Evolutionary conservation across 352 stramenopile species (phyloP).

Genomic region (Phytopythium helicoides): DNA sequence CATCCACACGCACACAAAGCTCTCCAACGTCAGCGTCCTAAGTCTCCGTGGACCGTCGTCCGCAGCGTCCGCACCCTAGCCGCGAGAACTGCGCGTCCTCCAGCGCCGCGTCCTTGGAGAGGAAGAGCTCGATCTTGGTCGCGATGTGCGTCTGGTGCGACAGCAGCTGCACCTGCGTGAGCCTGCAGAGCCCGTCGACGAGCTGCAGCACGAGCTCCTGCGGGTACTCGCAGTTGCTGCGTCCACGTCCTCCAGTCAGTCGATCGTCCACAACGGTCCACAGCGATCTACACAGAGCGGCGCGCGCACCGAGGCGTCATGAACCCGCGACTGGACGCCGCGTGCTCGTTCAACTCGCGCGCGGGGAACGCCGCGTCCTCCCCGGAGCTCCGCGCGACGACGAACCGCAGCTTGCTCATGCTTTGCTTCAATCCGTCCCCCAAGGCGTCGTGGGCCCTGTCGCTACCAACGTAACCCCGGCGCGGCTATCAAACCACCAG

Average conservation of each 20-base stretch:
- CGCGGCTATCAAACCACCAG: too few relatives aligned
- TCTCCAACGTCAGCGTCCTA: too few relatives aligned
- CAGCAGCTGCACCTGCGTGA: slow-evolving; percentile 89
- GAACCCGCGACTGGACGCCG: slow-evolving; percentile 52
- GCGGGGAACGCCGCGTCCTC: slow-evolving; percentile 87
- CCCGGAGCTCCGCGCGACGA: slow-evolving; percentile 80
- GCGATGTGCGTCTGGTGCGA: slow-evolving; percentile 92
- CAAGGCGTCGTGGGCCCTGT: too few relatives aligned
- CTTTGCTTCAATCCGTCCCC: too few relatives aligned
- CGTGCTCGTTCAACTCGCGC: slow-evolving; percentile 82
- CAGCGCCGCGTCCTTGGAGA: slow-evolving; percentile 51
- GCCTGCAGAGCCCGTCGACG: slow-evolving; percentile 47
- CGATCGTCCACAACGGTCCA: too few relatives aligned
- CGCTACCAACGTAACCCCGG: too few relatives aligned
- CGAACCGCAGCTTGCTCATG: slow-evolving; percentile 87
- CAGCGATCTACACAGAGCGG: too few relatives aligned
- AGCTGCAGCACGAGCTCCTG: slow-evolving; percentile 90
- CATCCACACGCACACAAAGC: too few relatives aligned
- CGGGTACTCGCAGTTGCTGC: slow-evolving; percentile 91
- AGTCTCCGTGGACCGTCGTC: neutral
- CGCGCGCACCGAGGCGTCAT: slow-evolving; percentile 79
- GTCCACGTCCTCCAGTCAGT: too few relatives aligned
- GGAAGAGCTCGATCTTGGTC: slow-evolving; percentile 92
- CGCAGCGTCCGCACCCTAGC: slow-evolving; percentile 63
- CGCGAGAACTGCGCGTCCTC: slow-evolving; percentile 63